phyloP scores from a whole-genome alignment of 345 rosid genomes.

The Kernera saxatilis region DNA sequence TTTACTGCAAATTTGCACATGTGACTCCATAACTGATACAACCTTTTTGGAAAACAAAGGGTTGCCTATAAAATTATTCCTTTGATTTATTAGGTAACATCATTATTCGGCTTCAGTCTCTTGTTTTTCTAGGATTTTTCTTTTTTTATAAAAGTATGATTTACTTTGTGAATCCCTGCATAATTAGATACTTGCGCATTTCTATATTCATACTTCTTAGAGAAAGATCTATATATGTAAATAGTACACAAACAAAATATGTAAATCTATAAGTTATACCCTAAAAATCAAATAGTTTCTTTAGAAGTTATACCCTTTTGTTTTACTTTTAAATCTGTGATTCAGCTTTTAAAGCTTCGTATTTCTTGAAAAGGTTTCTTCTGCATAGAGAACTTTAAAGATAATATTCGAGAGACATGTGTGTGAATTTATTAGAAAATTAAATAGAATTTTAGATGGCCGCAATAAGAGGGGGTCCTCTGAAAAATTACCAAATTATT shows the following conservation, averaged over 20 bases:
- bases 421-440: slow-evolving; percentile 12
- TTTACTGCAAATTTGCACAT: slow-evolving; percentile 7
- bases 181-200: not conserved
- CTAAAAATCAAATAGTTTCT: not conserved
- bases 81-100: slow-evolving; percentile 3
- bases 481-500: slow-evolving; percentile 33
- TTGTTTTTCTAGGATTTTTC: not conserved
- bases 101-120: not conserved
- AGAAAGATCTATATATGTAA: not conserved
- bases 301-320: no score
- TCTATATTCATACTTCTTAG: not conserved
- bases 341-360: slow-evolving; percentile 19
- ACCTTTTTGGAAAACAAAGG: slow-evolving; percentile 3
- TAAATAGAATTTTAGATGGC: slow-evolving; percentile 14
- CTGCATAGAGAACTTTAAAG: not conserved
- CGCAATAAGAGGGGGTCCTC: slow-evolving; percentile 38
- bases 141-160: not conserved
- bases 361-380: not conserved
- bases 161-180: not conserved
- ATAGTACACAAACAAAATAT: not conserved
- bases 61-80: not conserved
- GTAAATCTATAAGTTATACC: not conserved
- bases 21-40: slow-evolving; percentile 27
- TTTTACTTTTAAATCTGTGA: not conserved
- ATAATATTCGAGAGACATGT: slow-evolving; percentile 1